Evolutionary conservation across 306 rosid genomes (phyloP).

Genomic region (Luffa acutangula): DNA sequence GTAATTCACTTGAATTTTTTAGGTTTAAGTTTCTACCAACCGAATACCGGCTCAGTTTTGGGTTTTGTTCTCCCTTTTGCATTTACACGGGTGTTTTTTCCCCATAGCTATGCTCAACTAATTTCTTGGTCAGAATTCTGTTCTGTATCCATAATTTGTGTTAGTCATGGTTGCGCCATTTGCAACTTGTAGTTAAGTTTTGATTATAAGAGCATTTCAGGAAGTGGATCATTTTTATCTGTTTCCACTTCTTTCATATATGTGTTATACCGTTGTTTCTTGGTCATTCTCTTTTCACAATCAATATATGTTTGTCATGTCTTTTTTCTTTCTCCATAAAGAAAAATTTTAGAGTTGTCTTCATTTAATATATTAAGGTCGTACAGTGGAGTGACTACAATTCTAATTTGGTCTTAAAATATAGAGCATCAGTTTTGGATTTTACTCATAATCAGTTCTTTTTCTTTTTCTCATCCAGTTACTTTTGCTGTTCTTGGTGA

Average conservation of each 20-base stretch:
- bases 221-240: neutral
- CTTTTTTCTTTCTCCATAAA: neutral
- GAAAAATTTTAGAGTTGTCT: neutral
- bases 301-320: neutral
- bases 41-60: neutral
- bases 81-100: neutral
- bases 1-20: neutral
- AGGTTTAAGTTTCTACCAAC: neutral
- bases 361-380: neutral
- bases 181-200: neutral
- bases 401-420: neutral
- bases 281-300: neutral
- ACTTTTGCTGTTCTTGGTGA: constrained; percentile 91
- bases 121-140: neutral
- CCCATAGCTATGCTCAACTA: neutral
- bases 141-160: neutral
- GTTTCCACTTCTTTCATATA: neutral
- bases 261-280: neutral
- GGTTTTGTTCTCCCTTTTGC: neutral
- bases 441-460: constrained; percentile 6
- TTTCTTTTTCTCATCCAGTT: constrained; percentile 37
- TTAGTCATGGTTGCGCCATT: neutral
- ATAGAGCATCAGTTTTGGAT: neutral
- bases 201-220: neutral
- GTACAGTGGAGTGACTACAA: neutral